Evolutionary conservation across 495 filamentous ascomycete species (phyloP), one percentile per base, ranked within the genome.

Genomic region (Xylaria acuta): DNA sequence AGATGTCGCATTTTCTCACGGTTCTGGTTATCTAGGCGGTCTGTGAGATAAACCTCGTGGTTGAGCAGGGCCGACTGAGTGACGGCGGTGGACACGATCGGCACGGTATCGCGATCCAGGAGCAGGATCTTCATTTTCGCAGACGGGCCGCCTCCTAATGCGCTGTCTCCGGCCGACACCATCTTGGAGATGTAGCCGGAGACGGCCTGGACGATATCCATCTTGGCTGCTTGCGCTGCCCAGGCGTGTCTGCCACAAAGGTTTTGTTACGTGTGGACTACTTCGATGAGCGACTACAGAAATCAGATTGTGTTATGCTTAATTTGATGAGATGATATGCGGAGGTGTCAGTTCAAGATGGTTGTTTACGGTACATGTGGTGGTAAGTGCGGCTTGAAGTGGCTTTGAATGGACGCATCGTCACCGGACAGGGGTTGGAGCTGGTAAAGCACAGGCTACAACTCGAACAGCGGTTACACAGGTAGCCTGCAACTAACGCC

Each of bases 41-140:
- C 96, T 67, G 95, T 97, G 66, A 99, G 93, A 82, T 97, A 99
- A 72, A 99, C 93, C 83, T 98, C 94, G 79, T 98, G 94, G 79
- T 94, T 97, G 70, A 99, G 90, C n/a, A 99, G 87, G 47, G 94
- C 89, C 53, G 96, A 98, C 78, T 98, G 97, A 0, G 97, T 98
- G 71, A 96, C 95, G 70, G 96, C 94, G 22, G 94, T 95, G 30
- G 97, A 98, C 41, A 97, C 88, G 74, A 97, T 96, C 45, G 94
- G 88, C 25, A 98, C 93, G 79, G 96, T 99, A 83, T 98, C 96
- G 82, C 89, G 92, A 82, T 99, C 96, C 69, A 99, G 87, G 75
- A 99, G 87, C 67, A 99, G 85, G 76, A 98, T 95, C 90, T 99
- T 99, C 96, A 99, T 99, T 87, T 98, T 98, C 45, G 93, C 89